phyloP scores from a whole-genome alignment of 1,284 basidiomycete species.

The Apiotrichum laibachii region DNA sequence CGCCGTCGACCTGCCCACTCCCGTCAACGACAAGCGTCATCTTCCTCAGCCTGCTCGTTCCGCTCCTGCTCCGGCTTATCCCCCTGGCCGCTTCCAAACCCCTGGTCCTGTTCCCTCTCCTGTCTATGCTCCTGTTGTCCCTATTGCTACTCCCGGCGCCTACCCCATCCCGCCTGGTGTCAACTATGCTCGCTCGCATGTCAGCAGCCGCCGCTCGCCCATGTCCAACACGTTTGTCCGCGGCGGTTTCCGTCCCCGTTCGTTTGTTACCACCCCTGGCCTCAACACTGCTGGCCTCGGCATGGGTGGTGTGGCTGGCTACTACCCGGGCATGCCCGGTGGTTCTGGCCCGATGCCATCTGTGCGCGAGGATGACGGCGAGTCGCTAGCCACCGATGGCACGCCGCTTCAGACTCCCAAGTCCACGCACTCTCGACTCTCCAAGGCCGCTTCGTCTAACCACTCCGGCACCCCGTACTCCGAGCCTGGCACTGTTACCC shows the following conservation, averaged over 20 bases:
- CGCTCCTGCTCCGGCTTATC: not conserved
- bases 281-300: not conserved
- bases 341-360: not conserved
- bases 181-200: not conserved
- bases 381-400: not conserved
- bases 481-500: not conserved
- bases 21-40: constrained; percentile 28
- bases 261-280: not conserved
- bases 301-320: not conserved
- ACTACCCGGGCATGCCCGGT: constrained; percentile 5
- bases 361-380: constrained; percentile 3
- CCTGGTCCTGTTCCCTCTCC: not conserved
- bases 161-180: not conserved
- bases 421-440: not conserved
- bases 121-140: not conserved
- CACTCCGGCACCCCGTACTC: not conserved
- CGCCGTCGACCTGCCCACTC: constrained; percentile 47
- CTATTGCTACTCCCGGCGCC: not conserved
- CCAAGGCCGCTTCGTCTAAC: not conserved
- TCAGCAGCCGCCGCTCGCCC: constrained; percentile 2
- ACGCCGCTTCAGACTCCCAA: not conserved
- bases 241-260: not conserved
- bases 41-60: not conserved
- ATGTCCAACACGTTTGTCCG: constrained; percentile 1
- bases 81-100: not conserved